phyloP scores from a whole-genome alignment of 2,329 filamentous ascomycete species.

The Orbilia blumenaviensis region DNA sequence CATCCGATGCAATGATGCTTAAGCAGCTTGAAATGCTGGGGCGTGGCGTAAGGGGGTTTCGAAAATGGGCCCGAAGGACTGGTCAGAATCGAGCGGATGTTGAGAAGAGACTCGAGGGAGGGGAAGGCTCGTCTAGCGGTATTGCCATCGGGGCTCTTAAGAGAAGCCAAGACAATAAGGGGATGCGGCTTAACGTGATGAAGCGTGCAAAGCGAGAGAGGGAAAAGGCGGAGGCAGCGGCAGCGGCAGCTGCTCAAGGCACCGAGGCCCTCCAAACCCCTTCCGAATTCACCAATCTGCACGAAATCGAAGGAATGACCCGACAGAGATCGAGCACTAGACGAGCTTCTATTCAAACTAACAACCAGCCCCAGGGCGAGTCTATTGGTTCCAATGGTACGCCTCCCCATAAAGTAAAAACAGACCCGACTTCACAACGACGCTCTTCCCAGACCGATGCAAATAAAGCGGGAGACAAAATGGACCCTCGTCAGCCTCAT shows the following conservation, averaged over 20 bases:
- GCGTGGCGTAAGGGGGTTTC: slow-evolving; percentile 65
- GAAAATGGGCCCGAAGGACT: slow-evolving; percentile 52
- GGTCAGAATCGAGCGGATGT: slow-evolving; percentile 37
- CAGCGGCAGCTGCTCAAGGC: slow-evolving; percentile 38
- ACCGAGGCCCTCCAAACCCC: background rate
- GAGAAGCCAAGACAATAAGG: slow-evolving; percentile 69
- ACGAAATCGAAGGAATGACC: background rate
- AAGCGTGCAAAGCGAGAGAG: slow-evolving; percentile 66
- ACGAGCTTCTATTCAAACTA: slow-evolving; percentile 21
- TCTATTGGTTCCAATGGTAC: background rate
- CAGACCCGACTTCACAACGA: slow-evolving; percentile 10
- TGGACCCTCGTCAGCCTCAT: slow-evolving; percentile 3
- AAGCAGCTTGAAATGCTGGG: slow-evolving; percentile 77
- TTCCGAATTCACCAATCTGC: background rate
- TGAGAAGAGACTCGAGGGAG: slow-evolving; percentile 38
- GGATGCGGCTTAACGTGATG: slow-evolving; percentile 80
- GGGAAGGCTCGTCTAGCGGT: slow-evolving; percentile 15
- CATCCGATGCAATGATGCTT: slow-evolving; percentile 85
- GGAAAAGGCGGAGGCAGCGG: slow-evolving; percentile 46
- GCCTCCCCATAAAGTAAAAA: background rate
- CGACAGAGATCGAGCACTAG: slow-evolving; percentile 29
- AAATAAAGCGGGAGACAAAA: background rate
- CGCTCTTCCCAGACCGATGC: background rate
- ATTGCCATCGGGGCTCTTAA: slow-evolving; percentile 40
- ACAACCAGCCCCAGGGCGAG: background rate